Base-by-base conservation (phyloP, 2,329 filamentous ascomycete species). In the Penicillium hesseltinei region DNA sequence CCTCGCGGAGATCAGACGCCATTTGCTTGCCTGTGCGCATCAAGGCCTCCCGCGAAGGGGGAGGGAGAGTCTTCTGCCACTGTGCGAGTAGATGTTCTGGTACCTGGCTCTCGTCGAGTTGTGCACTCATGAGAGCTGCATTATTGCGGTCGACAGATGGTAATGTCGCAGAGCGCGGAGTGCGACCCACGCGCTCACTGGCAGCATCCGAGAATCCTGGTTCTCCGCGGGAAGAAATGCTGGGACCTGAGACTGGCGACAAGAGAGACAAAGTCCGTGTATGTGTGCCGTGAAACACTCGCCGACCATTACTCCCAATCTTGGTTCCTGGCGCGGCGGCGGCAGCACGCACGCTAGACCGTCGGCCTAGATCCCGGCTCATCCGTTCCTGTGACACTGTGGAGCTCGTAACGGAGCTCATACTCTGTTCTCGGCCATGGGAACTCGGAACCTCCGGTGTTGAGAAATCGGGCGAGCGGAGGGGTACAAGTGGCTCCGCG, bases 1-100 rank as follows among this genome's bases (percentile, higher is more conserved):
- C 93, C 51, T 94, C 86, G 71, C 88, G 91, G 73, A 99, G 87
- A 75, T 97, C 94, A 58, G 90, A 89, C 17, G 92, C 90, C 74
- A 96, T 88, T 73, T 94, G 90, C 71, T 92, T 92, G 58, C 80
- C 79, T 54, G 77, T 84, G 67, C 75, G 79, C 57, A 85, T 71
- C 40, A 86, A 70, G n/a, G 77, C 72, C 44, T 85, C 82, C 17
- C 79, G 75, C 29, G 80, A 77, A 11, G 78, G 71, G 8, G 76
- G 71, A 8, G 73, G 76, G 62, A 78, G 67, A n/a, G 73, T 76
- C 48, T 71, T 75, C 35, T 72, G 74, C 72, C 75, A 77, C 60
- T 74, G 70, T 3, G 71, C 63, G 17, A 73, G 68, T 52, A 75
- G 60, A 51, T 77, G 72, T 54, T 75, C 73, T 17, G 72, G 71